These are phyloP conservation scores for Penicillium chermesinum DNA, from an alignment of 495 filamentous ascomycete species.

Conservation along the genomic window DNA sequence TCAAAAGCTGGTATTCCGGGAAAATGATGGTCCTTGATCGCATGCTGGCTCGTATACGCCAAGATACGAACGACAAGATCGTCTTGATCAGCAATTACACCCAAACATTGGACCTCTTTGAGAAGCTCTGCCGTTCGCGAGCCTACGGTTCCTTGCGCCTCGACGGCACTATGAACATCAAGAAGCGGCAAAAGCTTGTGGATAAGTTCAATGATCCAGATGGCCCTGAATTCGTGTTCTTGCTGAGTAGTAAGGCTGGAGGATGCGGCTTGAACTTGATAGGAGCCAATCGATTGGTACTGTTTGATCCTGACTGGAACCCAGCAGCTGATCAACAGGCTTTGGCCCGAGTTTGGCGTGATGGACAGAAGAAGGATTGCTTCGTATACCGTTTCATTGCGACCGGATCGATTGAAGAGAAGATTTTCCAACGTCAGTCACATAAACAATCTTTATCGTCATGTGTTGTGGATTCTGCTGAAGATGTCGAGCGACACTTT, in stretches of 20 bases:
- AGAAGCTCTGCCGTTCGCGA: constrained; percentile 78
- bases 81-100: constrained; percentile 99
- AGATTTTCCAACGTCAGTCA: constrained; percentile 97
- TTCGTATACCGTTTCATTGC: constrained; percentile 99
- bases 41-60: constrained; percentile 94
- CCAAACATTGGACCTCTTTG: constrained; percentile 92
- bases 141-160: constrained; percentile 83
- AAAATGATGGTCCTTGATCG: constrained; percentile 98
- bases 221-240: constrained; percentile 86
- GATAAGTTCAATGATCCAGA: constrained; percentile 98
- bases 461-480: constrained; percentile 94
- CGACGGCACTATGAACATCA: constrained; percentile 96
- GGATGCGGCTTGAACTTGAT: constrained; percentile 97
- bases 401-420: constrained; percentile 97
- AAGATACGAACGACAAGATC: constrained; percentile 98
- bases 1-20: constrained; percentile 94
- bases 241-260: constrained; percentile 93
- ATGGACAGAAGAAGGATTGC: constrained; percentile 98
- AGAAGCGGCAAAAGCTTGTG: constrained; percentile 92
- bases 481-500: constrained; percentile 97
- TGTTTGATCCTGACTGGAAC: constrained; percentile 99
- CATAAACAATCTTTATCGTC: constrained; percentile 97
- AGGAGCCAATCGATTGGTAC: constrained; percentile 90
- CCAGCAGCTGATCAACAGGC: constrained; percentile 98
- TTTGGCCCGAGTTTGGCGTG: constrained; percentile 94